Evolutionary conservation across 768 basidiomycete species (phyloP), one percentile per base, ranked within the genome.

Genomic region (Termitomyces sp.): DNA sequence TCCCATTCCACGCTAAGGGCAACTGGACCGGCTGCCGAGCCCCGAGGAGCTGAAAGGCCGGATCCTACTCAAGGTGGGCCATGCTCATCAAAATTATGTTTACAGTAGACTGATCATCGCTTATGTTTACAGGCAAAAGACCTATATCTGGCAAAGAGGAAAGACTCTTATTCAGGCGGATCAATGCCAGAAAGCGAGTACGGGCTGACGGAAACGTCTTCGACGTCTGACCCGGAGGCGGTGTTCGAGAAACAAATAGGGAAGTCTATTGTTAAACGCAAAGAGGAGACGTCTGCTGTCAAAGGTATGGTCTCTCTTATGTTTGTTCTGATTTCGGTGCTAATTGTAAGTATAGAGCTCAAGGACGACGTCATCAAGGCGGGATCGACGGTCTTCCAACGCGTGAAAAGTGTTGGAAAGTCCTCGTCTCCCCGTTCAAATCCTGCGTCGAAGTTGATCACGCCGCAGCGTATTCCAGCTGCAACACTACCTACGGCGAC

Each of bases 11-110:
- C 52, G 22, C 4, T 76, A 82, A 42, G 79, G 72, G 1, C 73
- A 74, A 12, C 73, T 86, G 22, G 80, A 83, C 0, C 68, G 66
- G 24, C 67, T 98, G 45, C 97, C 96, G 1, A 97, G 94, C 68
- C 97, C 97, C 0, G 88, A 93, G 57, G 85, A 90, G 29, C 76
- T 99, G 45, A 89, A 82, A 68, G 84, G 87, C 4, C 82, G 81
- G 64, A 85, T 98, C 26, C 61, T 98, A 59, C 73, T 99, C 60
- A 99, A 99, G 79, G 90, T 87, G 37, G 58, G 62, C 67, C 54
- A 46, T 13, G 53, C 4, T 54, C 50, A 22, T 45, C 50, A 28
- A 53, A 59, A 48, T 39, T 26, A 33, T 31, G 13, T 39, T 28
- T 39, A 41, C 0, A 54, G 45, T 31, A 28, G 45, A 54, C 51